Conservation (phyloP, 129 eudicot species). For the Lonicera japonica region DNA sequence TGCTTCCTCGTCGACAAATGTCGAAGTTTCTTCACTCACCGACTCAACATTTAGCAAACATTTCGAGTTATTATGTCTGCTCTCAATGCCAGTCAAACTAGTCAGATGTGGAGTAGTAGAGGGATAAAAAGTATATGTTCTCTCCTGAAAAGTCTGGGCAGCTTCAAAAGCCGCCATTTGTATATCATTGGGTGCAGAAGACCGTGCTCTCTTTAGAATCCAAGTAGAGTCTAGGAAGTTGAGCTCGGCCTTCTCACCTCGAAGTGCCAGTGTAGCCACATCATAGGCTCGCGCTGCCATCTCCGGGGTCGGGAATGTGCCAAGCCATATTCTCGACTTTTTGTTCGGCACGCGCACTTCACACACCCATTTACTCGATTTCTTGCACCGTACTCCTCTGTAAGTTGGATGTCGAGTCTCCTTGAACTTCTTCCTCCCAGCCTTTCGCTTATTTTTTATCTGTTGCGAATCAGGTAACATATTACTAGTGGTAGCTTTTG, state of each 20-base stretch:
- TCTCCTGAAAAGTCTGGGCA: constrained; percentile 24
- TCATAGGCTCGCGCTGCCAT: constrained; percentile 47
- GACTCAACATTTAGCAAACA: too few species aligned
- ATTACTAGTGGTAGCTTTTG: too few species aligned
- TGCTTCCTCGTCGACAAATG: constrained; percentile 32
- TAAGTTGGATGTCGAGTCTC: constrained; percentile 36
- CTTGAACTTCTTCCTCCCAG: constrained; percentile 29
- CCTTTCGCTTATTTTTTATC: constrained; percentile 25
- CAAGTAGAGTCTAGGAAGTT: too few species aligned
- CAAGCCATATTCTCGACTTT: constrained; percentile 39
- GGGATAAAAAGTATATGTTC: constrained; percentile 13
- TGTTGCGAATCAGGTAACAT: too few species aligned
- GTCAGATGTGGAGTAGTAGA: background rate
- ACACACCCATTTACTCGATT: constrained; percentile 37
- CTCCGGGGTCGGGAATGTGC: constrained; percentile 41
- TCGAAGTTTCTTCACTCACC: too few species aligned
- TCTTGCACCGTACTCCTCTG: constrained; percentile 29
- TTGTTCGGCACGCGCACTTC: constrained; percentile 39
- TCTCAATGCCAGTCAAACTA: too few species aligned
- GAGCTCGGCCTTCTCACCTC: too few species aligned
- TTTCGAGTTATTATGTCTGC: too few species aligned
- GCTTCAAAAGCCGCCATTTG: too few species aligned
- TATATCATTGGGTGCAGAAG: too few species aligned
- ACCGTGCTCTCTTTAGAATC: too few species aligned
- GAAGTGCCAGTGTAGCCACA: constrained; percentile 31